Percentiles rank a stretch among this genome's conserved stretches.
These are phyloP conservation scores for Diphasiastrum complanatum DNA, from an alignment of 83 land plant species.

Conservation along the genomic window DNA sequence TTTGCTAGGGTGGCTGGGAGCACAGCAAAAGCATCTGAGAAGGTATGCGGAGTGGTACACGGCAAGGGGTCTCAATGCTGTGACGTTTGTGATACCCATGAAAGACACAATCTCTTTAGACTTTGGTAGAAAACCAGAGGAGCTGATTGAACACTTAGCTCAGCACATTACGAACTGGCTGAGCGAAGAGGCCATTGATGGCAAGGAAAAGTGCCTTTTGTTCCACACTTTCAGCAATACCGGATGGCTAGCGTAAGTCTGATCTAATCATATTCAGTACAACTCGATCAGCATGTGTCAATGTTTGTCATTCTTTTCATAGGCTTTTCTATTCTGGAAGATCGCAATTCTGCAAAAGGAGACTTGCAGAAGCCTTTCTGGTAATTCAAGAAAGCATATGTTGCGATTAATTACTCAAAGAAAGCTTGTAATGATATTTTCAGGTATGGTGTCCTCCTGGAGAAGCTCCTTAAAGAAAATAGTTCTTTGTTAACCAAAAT, in stretches of 20 bases:
- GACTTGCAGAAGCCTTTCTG: no score
- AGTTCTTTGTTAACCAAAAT: constrained; percentile 45
- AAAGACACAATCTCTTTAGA: constrained; percentile 62
- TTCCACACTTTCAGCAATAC: constrained; percentile 97
- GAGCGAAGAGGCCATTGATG: constrained; percentile 39
- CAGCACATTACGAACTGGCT: constrained; percentile 64
- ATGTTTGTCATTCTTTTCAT: no score
- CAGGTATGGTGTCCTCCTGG: constrained; percentile 82
- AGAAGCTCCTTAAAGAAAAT: constrained; percentile 56
- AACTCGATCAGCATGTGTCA: no score
- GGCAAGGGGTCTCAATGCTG: constrained; percentile 76
- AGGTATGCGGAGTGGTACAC: constrained; percentile 94
- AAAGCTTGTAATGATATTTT: no score
- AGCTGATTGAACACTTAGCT: constrained; percentile 56
- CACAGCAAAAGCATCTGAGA: constrained; percentile 81
- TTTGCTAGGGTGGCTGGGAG: constrained; percentile 90
- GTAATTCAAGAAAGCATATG: no score
- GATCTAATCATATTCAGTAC: no score
- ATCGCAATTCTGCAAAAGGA: no score
- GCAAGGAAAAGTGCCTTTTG: constrained; percentile 58
- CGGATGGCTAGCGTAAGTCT: constrained; percentile 84
- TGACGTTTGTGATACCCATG: constrained; percentile 89
- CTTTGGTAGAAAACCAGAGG: constrained; percentile 69
- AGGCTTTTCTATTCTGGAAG: no score
- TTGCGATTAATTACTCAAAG: no score